Evolutionary conservation across 2,329 filamentous ascomycete species (phyloP), one percentile per base, ranked within the genome.

Genomic region (Epichloe brachyelytri): DNA sequence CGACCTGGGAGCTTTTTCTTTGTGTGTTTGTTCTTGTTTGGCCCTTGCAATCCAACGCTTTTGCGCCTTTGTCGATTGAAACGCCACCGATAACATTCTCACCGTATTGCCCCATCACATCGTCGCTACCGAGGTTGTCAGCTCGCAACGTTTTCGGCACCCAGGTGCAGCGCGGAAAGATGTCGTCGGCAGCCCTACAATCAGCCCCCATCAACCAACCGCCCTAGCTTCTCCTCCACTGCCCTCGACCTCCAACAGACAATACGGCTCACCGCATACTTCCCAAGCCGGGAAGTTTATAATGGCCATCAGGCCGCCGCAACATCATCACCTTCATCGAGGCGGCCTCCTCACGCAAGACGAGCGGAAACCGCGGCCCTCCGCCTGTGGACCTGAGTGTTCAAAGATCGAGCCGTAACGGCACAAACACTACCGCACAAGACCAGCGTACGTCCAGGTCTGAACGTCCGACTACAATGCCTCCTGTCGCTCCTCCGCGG

Each of bases 401-500:
- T 15, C 67, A 68, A 53, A 74, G 77, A 68, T 69, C 71, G 51
- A 73, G 75, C 52, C 70, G 74, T 12, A 49, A 37, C 59, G 66
- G 70, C 50, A 68, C 72, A 49, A 60, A 73, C 56, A 64, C 70
- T 48, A 70, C 69, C 41, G 65, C 71, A 15, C 59, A 68, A 53
- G 69, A 77, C 45, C 69, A 74, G 43, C 64, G 71, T 39, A 65
- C 70, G 30, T 60, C 71, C 19, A 61, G 71, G 51, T 70, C 73
- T 55, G 75, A 77, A 60, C 73, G 75, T 61, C 71, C 73, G 69
- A 78, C 70, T 68, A 78, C 73, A 67, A 80, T 77, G 71, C 80
- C 85, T 49, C 84, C 86, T 22, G 76, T 87, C 59, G 52, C 52
- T 26, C 89, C 86, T 46, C 86, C 87, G 37, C 80, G 89, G 62